Conservation (phyloP, 1,139 yeast species). For the Candida tetrigidarum region DNA sequence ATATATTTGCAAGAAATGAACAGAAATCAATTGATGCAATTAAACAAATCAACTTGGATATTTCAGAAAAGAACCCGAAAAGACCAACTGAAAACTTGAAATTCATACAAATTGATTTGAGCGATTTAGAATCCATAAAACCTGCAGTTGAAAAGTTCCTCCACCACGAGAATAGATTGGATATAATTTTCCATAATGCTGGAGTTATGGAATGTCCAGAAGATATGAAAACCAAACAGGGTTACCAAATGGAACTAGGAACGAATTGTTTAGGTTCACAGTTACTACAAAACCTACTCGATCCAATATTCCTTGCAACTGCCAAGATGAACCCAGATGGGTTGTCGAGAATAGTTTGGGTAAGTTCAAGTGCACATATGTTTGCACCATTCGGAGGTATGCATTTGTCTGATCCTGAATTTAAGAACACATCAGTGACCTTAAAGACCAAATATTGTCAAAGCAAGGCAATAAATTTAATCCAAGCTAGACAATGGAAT, state of each 20-base stretch:
- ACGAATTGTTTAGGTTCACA: constrained; percentile 55
- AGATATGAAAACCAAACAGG: constrained; percentile 22
- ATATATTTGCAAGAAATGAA: constrained; percentile 11
- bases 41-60: constrained; percentile 11
- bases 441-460: constrained; percentile 37
- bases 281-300: constrained; percentile 46
- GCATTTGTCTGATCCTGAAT: constrained; percentile 39
- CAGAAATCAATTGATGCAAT: constrained; percentile 12
- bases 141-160: constrained; percentile 40
- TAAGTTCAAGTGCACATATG: constrained; percentile 44
- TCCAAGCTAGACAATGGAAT: constrained; percentile 47
- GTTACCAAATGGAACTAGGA: constrained; percentile 32
- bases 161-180: constrained; percentile 27
- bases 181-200: constrained; percentile 57
- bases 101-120: constrained; percentile 36
- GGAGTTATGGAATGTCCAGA: constrained; percentile 48
- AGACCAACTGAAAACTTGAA: constrained; percentile 1
- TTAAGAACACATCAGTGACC: constrained; percentile 12
- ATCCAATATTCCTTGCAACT: constrained; percentile 42
- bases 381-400: constrained; percentile 44
- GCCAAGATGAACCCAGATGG: constrained; percentile 19
- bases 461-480: constrained; percentile 49
- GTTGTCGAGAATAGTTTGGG: constrained; percentile 47
- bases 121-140: constrained; percentile 47
- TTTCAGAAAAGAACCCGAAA: constrained; percentile 11